These are phyloP conservation scores for Fragilaria radians DNA, from an alignment of 108 stramenopile genomes.

Conservation along the genomic window DNA sequence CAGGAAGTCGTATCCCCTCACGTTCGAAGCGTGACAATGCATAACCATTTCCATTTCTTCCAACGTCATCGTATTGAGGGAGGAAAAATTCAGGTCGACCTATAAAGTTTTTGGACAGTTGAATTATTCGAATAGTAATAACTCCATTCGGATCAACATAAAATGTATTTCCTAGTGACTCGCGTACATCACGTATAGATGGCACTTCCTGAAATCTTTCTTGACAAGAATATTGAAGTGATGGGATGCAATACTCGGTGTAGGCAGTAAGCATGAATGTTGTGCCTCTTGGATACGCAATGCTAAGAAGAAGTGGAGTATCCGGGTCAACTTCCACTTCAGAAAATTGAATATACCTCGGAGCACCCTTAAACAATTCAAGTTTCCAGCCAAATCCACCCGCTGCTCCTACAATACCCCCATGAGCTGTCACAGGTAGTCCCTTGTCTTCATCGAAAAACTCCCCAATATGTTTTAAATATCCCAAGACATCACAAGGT, in stretches of 20 bases:
- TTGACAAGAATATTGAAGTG: neutral
- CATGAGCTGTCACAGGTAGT: slow-evolving; percentile 22
- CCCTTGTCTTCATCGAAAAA: too few species aligned
- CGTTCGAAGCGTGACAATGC: slow-evolving; percentile 7
- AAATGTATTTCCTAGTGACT: slow-evolving; percentile 4
- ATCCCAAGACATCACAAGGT: slow-evolving; percentile 7
- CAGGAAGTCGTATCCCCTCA: too few species aligned
- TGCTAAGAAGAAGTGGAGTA: slow-evolving; percentile 6
- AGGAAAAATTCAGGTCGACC: slow-evolving; percentile 3
- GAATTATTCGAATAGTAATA: slow-evolving; percentile 5
- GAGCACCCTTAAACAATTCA: slow-evolving; percentile 18
- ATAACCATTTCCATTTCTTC: slow-evolving; percentile 4
- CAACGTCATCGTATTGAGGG: slow-evolving; percentile 3
- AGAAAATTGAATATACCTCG: too few species aligned
- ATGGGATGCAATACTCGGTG: slow-evolving; percentile 5
- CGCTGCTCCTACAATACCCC: slow-evolving; percentile 11
- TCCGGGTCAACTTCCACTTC: slow-evolving; percentile 12
- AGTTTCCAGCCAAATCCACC: slow-evolving; percentile 30
- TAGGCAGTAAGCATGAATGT: slow-evolving; percentile 5
- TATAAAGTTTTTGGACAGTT: neutral
- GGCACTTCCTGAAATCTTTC: slow-evolving; percentile 2
- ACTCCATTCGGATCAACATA: slow-evolving; percentile 8
- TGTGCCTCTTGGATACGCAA: slow-evolving; percentile 12
- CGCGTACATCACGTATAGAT: slow-evolving; percentile 6
- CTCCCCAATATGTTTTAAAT: slow-evolving; percentile 16